Percentiles rank a stretch among this genome's conserved stretches.
phyloP scores from a whole-genome alignment of 2,329 filamentous ascomycete species.

The Neoarthrinium moseri region DNA sequence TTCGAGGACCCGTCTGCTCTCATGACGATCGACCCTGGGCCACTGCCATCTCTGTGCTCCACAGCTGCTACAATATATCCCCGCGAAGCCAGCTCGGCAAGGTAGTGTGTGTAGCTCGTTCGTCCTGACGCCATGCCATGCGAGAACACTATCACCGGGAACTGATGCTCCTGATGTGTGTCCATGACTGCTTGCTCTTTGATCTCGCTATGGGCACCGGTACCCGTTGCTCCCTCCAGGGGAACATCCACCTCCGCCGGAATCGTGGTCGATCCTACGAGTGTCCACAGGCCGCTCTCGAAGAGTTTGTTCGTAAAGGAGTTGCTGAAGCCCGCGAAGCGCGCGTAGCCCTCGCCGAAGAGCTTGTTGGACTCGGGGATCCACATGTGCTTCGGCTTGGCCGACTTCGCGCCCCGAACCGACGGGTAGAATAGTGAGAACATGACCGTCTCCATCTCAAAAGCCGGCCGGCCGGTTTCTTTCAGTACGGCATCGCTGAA shows the following conservation, averaged over 20 bases:
- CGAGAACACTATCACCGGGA: conserved; percentile 48
- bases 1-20: conserved; percentile 28
- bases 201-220: not conserved
- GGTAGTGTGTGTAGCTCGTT: conserved; percentile 51
- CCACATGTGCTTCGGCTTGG: conserved; percentile 38
- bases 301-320: conserved; percentile 41
- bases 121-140: conserved; percentile 50
- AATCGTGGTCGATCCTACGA: conserved; percentile 44
- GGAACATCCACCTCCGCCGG: conserved; percentile 47
- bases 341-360: conserved; percentile 45
- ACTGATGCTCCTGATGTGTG: conserved; percentile 21
- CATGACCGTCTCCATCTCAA: conserved; percentile 45
- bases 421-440: conserved; percentile 51
- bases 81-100: conserved; percentile 48
- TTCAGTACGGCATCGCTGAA: conserved; percentile 37
- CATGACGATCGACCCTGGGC: conserved; percentile 42
- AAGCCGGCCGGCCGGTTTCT: conserved; percentile 35
- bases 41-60: conserved; percentile 53
- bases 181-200: conserved; percentile 15
- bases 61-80: conserved; percentile 48
- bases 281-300: conserved; percentile 37
- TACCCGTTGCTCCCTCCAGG: conserved; percentile 23
- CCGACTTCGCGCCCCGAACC: conserved; percentile 19
- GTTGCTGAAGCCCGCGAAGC: conserved; percentile 41
- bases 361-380: conserved; percentile 41